Base-by-base conservation (phyloP, 495 filamentous ascomycete species). In the Talaromyces borbonicus region DNA sequence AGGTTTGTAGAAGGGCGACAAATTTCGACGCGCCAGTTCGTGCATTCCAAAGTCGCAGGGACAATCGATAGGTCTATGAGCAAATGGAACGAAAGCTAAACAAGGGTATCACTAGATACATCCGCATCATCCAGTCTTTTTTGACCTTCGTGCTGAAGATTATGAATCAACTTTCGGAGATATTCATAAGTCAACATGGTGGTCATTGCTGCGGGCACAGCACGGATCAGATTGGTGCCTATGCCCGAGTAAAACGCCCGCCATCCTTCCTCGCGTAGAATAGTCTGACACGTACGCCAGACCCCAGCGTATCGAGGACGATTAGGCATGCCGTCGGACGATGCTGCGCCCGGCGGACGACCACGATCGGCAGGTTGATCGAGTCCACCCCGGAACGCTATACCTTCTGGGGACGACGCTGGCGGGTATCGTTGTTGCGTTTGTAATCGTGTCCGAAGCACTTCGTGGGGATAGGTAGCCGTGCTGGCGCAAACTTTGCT, bases 111-210 rank as follows among this genome's bases (percentile, higher is more conserved):
- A 16, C 30, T 31, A 23, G 30, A 8, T 20, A 35, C 37, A 30
- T 42, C 22, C n/a, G 30, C 33, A 30, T 27, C n/a, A 20, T 54
- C 50, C 16, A 63, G 52, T 54, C 66, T 66, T 37, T 59, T 44
- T 38, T 60, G 49, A 30, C 72, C 77, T 43, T 78, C 72, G 38
- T 68, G 66, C 54, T 74, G 72, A 26, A 78, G 49, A 15, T 55
- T 59, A 29, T 62, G 61, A 41, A 80, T 69, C 16, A 62, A 48
- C 50, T 78, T 79, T 67, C 87, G 85, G 38, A 86, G 66, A 57
- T 81, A 87, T 67, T 99, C 92, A 60, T 95, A 99, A 15, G 92
- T 97, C 54, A 99, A 75, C 79, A 99, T 88, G 5, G 92, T 97
- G 27, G 94, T 95, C 58, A 93, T 93, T 16, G 90, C 90, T 25